phyloP scores from a whole-genome alignment of 2,329 filamentous ascomycete genomes.

The Phoma sp. region DNA sequence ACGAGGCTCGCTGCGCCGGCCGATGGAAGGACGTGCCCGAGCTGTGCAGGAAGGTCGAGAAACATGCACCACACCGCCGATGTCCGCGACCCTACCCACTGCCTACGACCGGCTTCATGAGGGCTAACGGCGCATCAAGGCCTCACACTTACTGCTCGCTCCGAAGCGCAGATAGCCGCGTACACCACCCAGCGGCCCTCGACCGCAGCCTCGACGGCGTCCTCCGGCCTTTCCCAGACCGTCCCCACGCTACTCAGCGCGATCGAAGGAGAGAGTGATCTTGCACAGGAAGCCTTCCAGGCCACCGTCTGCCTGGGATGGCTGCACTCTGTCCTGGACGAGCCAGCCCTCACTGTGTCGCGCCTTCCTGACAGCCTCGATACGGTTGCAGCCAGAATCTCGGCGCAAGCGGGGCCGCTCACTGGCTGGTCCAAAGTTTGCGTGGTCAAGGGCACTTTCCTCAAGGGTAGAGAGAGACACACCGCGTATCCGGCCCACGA shows the following conservation, averaged over 20 bases:
- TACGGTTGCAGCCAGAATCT: conserved; percentile 31
- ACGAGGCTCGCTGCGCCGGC: conserved; percentile 85
- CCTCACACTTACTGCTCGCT: conserved; percentile 55
- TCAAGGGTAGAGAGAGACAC: conserved; percentile 66
- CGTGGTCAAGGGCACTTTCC: conserved; percentile 77
- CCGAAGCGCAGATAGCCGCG: conserved; percentile 55
- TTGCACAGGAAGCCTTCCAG: conserved; percentile 69
- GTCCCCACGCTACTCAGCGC: conserved; percentile 51
- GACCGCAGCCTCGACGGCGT: conserved; percentile 49
- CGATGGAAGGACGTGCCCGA: conserved; percentile 88
- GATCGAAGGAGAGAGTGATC: conserved; percentile 49
- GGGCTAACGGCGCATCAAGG: conserved; percentile 41
- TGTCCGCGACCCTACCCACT: conserved; percentile 64
- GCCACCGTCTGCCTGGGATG: conserved; percentile 83
- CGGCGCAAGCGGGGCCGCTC: conserved; percentile 48
- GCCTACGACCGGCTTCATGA: conserved; percentile 15
- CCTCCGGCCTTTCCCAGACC: conserved; percentile 42
- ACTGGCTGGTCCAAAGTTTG: conserved; percentile 84
- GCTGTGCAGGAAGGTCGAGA: conserved; percentile 88
- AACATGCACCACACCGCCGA: conserved; percentile 84
- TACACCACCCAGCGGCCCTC: conserved; percentile 51
- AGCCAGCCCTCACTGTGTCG: conserved; percentile 67
- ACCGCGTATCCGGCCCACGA: conserved; percentile 23
- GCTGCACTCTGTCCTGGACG: conserved; percentile 79
- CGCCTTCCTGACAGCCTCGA: conserved; percentile 69